phyloP scores from a whole-genome alignment of 225 moss, liverwort and hornwort genomes.

The Climacium dendroides region DNA sequence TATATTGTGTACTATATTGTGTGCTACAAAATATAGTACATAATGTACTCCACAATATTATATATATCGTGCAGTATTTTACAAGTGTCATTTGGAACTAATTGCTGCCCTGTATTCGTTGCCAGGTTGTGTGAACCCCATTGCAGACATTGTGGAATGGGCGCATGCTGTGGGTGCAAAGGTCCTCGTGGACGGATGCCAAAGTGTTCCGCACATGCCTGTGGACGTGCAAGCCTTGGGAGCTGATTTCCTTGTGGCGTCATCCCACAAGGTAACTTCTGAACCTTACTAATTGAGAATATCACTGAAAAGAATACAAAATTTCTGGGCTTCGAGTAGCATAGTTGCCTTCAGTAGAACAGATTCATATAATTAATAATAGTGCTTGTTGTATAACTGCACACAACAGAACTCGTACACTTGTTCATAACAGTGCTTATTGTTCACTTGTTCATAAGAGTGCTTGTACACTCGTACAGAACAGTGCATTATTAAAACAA shows the following conservation, averaged over 20 bases:
- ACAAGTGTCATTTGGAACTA: neutral
- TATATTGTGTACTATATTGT: too few relatives aligned
- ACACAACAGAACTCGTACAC: neutral
- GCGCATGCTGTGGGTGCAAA: slow-evolving; percentile 70
- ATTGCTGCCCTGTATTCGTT: neutral
- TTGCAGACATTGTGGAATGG: slow-evolving; percentile 62
- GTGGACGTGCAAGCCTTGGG: slow-evolving; percentile 80
- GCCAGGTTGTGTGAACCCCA: slow-evolving; percentile 66
- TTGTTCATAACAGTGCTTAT: neutral
- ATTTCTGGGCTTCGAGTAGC: too few relatives aligned
- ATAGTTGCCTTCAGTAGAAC: neutral
- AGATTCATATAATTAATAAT: neutral
- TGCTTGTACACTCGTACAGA: neutral
- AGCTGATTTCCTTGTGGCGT: slow-evolving; percentile 80
- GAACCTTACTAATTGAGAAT: neutral
- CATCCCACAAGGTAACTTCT: slow-evolving; percentile 72
- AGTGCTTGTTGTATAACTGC: neutral
- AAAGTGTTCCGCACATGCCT: slow-evolving; percentile 81
- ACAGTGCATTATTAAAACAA: neutral
- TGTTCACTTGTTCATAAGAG: neutral
- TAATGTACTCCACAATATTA: too few relatives aligned
- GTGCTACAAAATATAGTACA: too few relatives aligned
- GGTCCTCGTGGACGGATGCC: slow-evolving; percentile 83
- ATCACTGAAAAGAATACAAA: neutral
- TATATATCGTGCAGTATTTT: too few relatives aligned